These are phyloP conservation scores for cucumber (Cucumis sativus) DNA, from an alignment of 306 rosid genomes.

Conservation along the genomic window Cucumber_9930_V3 NC_026656.2:5417001-5417500, in stretches of 20 bases:
- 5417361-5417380: constrained; percentile 87
- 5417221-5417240: background rate
- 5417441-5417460: background rate
- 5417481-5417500: background rate
- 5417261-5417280: constrained; percentile 89
- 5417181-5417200: background rate
- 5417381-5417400: background rate
- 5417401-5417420: background rate
- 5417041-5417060: constrained; percentile 11
- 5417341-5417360: constrained; percentile 77
- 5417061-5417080: constrained; percentile 15
- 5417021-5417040: background rate
- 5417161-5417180: constrained; percentile 67
- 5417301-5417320: constrained; percentile 45
- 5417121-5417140: constrained; percentile 91
- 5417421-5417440: background rate
- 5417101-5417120: constrained; percentile 93
- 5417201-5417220: background rate
- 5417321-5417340: constrained; percentile 59
- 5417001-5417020: constrained; percentile 49
- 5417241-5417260: constrained; percentile 1
- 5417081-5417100: constrained; percentile 56
- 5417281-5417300: constrained; percentile 32
- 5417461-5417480: background rate
- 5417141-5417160: constrained; percentile 62